Evolutionary conservation across 768 basidiomycete genomes (phyloP).

Genomic region (Xerocomellus dryophilus): DNA sequence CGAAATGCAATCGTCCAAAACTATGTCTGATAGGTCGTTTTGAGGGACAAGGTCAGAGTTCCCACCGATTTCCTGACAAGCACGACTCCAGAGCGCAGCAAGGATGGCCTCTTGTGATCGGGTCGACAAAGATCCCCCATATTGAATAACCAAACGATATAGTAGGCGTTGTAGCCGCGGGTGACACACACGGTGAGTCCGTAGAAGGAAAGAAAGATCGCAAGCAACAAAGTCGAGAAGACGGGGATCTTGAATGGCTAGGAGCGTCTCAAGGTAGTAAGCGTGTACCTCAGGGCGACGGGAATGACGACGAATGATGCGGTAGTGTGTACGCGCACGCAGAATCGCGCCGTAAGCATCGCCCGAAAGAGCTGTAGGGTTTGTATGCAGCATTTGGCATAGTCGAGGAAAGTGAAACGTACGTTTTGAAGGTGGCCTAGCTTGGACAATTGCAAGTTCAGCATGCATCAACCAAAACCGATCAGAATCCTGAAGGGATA

Average conservation of each 20-base stretch:
- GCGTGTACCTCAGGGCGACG: conserved; percentile 43
- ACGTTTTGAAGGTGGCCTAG: conserved; percentile 10
- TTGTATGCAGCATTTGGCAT: conserved; percentile 6
- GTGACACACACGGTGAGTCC: conserved; percentile 33
- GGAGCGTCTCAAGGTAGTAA: conserved; percentile 44
- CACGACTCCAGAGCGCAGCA: conserved; percentile 35
- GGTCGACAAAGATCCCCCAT: conserved; percentile 24
- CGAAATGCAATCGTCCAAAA: neutral
- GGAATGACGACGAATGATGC: conserved; percentile 37
- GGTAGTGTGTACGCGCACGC: conserved; percentile 42
- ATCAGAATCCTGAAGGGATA: conserved; percentile 42
- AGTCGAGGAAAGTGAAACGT: conserved; percentile 1
- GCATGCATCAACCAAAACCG: conserved; percentile 63
- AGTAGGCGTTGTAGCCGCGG: conserved; percentile 39
- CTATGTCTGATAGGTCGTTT: neutral
- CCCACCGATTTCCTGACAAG: conserved; percentile 3
- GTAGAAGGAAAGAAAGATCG: conserved; percentile 36
- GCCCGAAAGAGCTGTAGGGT: conserved; percentile 12
- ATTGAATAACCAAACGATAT: conserved; percentile 37
- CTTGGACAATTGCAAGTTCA: conserved; percentile 33
- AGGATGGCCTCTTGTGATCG: conserved; percentile 35
- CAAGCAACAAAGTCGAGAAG: conserved; percentile 33
- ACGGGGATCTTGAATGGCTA: conserved; percentile 27
- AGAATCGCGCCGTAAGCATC: conserved; percentile 16
- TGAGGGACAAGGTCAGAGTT: neutral